Base-by-base conservation (phyloP, 1,139 yeast species). In the Sugiyamaella paludigena region DNA sequence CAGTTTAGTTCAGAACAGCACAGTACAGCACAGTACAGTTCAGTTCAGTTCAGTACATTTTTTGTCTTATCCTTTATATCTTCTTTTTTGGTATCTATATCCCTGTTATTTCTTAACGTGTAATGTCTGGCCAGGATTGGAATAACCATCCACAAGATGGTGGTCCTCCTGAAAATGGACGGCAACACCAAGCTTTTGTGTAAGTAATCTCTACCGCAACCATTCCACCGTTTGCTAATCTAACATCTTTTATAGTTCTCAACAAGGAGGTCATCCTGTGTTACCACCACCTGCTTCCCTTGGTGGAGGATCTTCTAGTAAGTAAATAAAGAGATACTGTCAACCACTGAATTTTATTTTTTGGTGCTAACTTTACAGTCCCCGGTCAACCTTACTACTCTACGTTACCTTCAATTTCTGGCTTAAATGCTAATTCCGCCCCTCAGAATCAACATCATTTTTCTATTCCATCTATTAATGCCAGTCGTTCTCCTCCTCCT, bases 231-330 rank as follows among this genome's bases (percentile, higher is more conserved):
- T n/a, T n/a, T 24, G n/a, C 5, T 19, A 19, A 19, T 19, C 47
- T 11, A 36, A 9, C 33, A 28, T 24, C n/a, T 26, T 15, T 28
- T 34, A 5, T 36, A 54, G 57, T 48, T 47, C 58, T 15, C 58
- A 55, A 43, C 62, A 58, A 35, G 56, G 57, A 32, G 59, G 58
- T 7, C 64, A 52, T 39, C 64, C 66, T 1, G 66, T 62, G 35
- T 62, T 64, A 40, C 69, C 66, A 26, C 65, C 67, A 11, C 66
- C 65, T 5, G 53, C 60, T 27, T 53, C 59, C 26, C 53, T 56
- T 7, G 38, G 51, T 9, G 58, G 50, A 10, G 47, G 47, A 28
- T 26, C 47, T 19, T 50, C 58, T 38, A 47, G 60, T 53, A 55
- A 45, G 57, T 53, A 5, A 19, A 19, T 19, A 19, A 3, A 19